Base-by-base conservation (phyloP, 768 basidiomycete species). In the Mycena polygramma region DNA sequence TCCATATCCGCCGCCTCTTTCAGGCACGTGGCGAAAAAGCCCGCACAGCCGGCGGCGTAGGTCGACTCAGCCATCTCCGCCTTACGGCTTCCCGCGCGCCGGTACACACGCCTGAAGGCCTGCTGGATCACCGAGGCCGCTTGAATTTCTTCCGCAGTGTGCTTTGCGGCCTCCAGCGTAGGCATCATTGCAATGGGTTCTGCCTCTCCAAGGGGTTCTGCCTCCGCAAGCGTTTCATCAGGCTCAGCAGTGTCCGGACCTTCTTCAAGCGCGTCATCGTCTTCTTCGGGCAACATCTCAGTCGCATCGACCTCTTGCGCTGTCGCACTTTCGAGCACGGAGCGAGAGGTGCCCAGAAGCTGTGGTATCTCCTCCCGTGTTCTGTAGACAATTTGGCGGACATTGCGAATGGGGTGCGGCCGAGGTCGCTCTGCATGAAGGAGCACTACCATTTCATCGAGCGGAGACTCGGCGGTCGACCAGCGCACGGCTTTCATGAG, bases 351-450 rank as follows among this genome's bases (percentile, higher is more conserved):
- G 13, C 73, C 70, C 9, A 84, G 60, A 24, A 83, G 60, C 15
- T 54, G 53, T 0, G 78, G 79, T 15, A 85, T 76, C 7, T 83
- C 80, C 4, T 74, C 77, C 5, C 74, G 64, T 4, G 73, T 64
- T 19, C 72, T 57, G 74, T 76, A 86, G 6, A 79, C 55, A 36
- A 84, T 76, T 14, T 78, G 73, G 10, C 78, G 78, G 15, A 83
- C 75, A 15, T 75, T 58, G 54, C 35, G 22, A 41, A 57, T 48
- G 15, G 59, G 57, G 26, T 39, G 35, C 15, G 24, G 58, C 9
- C 43, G 57, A n/a, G 54, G 61, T 45, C 55, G 60, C 14, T 77
- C 70, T 13, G 64, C 49, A 37, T 62, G 41, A 17, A 73, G 46
- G n/a, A 73, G 54, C 22, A 75, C 75, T 4, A 80, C 73, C 72